These are phyloP conservation scores for Aphanomyces astaci DNA, from an alignment of 352 stramenopile species.

Conservation along the genomic window DNA sequence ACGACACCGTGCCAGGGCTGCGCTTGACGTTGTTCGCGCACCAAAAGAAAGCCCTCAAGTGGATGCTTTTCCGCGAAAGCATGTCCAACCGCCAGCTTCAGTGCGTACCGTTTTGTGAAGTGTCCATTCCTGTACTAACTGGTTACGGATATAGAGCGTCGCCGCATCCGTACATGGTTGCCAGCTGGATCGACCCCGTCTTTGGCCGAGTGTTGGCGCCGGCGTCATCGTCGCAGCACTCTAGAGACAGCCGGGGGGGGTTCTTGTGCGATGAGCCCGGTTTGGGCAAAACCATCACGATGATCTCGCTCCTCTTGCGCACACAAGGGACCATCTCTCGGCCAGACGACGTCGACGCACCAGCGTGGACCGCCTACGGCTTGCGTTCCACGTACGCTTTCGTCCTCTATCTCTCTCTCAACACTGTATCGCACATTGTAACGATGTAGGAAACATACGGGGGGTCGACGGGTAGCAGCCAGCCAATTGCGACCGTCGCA, in stretches of 20 bases:
- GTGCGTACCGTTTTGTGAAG: neutral
- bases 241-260: constrained; percentile 48
- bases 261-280: constrained; percentile 81
- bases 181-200: neutral
- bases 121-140: neutral
- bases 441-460: neutral
- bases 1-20: constrained; percentile 72
- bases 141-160: neutral
- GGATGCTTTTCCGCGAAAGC: constrained; percentile 67
- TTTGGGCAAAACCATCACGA: constrained; percentile 81
- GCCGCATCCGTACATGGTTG: constrained; percentile 11
- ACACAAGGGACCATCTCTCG: constrained; percentile 48
- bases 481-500: constrained; percentile 40
- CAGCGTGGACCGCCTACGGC: neutral
- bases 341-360: neutral
- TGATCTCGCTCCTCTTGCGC: constrained; percentile 68
- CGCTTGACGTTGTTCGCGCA: constrained; percentile 67
- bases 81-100: neutral
- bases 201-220: neutral
- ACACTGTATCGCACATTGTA: neutral
- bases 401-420: neutral
- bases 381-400: neutral
- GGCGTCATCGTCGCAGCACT: too few species aligned
- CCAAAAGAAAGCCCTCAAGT: constrained; percentile 65
- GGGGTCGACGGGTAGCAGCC: constrained; percentile 31